Percentiles rank a stretch among this genome's conserved stretches.
These are phyloP conservation scores for Lolium perenne DNA, from an alignment of 176 grass and related monocot species.

Conservation along the genomic window DNA sequence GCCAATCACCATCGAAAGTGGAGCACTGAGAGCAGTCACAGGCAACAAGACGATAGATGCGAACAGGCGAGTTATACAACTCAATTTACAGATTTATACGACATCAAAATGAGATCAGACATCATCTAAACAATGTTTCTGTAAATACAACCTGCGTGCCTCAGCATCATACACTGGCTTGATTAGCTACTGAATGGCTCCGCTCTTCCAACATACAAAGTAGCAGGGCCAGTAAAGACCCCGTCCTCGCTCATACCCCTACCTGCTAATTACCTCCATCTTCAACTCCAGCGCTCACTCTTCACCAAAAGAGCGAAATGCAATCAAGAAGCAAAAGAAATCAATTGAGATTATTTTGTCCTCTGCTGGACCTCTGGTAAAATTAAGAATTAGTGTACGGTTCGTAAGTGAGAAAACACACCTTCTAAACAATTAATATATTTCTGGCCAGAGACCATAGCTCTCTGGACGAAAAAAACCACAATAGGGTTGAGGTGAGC, in stretches of 20 bases:
- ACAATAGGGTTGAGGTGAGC: background rate
- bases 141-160: too few species aligned
- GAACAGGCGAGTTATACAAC: background rate
- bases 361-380: background rate
- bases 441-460: background rate
- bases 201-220: background rate
- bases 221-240: background rate
- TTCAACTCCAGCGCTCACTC: too few species aligned
- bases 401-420: background rate
- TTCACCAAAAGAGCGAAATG: background rate
- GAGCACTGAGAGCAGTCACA: background rate
- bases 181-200: background rate
- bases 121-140: background rate
- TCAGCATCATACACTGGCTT: too few species aligned
- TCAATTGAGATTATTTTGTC: background rate
- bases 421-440: background rate
- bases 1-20: background rate
- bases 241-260: background rate
- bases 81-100: background rate
- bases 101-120: background rate
- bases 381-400: background rate
- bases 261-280: background rate
- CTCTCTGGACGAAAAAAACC: background rate
- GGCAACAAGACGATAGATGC: background rate
- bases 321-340: background rate